Evolutionary conservation across 176 grass and related monocot genomes (phyloP).

Genomic region (Aegilops speltoides): DNA sequence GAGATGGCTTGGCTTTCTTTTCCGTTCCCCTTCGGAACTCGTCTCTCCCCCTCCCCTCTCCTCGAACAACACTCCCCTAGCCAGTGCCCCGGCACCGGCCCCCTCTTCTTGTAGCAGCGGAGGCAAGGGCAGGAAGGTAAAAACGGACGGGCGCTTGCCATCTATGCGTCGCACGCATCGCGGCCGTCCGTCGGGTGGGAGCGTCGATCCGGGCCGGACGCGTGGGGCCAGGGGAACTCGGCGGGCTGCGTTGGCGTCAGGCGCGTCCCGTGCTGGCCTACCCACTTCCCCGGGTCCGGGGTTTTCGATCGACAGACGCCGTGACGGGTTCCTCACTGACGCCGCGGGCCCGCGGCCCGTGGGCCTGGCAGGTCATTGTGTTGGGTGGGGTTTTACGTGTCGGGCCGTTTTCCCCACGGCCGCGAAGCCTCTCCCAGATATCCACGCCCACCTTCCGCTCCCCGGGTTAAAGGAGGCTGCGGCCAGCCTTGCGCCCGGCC

Average conservation of each 20-base stretch:
- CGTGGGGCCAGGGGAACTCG: too few species aligned
- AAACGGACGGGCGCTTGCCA: neutral
- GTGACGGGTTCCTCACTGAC: neutral
- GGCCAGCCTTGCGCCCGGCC: neutral
- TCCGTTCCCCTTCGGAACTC: neutral
- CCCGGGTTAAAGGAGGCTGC: neutral
- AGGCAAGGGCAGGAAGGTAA: conserved; percentile 8
- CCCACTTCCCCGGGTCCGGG: neutral
- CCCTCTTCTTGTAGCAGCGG: neutral
- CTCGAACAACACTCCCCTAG: neutral
- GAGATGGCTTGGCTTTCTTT: neutral
- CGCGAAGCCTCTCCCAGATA: conserved; percentile 15
- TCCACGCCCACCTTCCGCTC: neutral
- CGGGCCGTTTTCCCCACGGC: neutral
- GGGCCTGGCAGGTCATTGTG: neutral
- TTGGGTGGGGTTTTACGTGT: neutral
- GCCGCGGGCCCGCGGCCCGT: accelerated
- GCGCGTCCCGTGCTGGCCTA: conserved; percentile 1
- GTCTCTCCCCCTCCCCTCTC: neutral
- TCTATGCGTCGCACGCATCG: neutral
- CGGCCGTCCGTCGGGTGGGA: too few species aligned
- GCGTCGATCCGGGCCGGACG: too few species aligned
- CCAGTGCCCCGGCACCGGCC: neutral
- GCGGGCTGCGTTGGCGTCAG: neutral
- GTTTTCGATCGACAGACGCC: neutral